phyloP scores from a whole-genome alignment of 1,284 basidiomycete genomes.

The Ustilago crameri region DNA sequence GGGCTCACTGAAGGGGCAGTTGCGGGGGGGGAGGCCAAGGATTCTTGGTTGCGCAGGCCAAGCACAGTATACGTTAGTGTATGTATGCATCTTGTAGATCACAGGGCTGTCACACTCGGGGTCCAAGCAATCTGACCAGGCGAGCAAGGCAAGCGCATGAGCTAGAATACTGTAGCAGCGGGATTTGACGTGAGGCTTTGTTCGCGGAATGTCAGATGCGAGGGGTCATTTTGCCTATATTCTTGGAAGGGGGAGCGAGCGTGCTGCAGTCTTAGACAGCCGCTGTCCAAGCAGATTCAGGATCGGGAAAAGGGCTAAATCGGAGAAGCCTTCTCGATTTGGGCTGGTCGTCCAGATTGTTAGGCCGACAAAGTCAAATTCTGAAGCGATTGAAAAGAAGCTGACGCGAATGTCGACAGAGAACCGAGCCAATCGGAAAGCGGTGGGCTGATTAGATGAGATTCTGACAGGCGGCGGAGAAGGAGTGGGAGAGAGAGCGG shows the following conservation, averaged over 20 bases:
- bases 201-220: conserved; percentile 23
- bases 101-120: no score
- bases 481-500: neutral
- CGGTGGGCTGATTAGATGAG: neutral
- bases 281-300: neutral
- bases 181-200: conserved; percentile 19
- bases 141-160: neutral
- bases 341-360: no score
- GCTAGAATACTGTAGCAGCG: neutral
- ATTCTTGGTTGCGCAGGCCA: no score
- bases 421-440: conserved; percentile 16
- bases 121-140: no score
- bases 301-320: neutral
- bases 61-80: no score
- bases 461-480: conserved; percentile 4
- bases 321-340: neutral
- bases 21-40: no score
- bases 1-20: no score
- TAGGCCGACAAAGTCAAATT: no score
- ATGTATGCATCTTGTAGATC: no score
- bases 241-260: neutral
- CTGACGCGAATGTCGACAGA: neutral
- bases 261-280: conserved; percentile 19
- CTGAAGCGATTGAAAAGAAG: no score
- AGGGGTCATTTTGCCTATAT: conserved; percentile 12